Percentiles rank a stretch among this genome's conserved stretches.
Conservation (phyloP, 352 stramenopile species). For the Saprolegnia parasitica region DNA sequence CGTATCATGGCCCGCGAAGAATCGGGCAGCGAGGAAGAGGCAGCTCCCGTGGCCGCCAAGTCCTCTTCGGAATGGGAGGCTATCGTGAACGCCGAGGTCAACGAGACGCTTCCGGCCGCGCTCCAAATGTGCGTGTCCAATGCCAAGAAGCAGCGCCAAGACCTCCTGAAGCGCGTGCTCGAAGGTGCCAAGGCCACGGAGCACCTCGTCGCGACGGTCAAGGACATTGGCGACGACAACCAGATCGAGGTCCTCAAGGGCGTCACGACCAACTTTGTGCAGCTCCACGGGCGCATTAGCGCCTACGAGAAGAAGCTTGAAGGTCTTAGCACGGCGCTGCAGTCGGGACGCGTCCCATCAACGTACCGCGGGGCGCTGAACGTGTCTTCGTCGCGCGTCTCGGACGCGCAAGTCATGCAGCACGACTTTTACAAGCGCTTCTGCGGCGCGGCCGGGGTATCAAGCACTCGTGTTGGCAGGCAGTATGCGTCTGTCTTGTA, state of each 20-base stretch:
- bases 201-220: slow-evolving; percentile 60
- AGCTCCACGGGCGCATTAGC: slow-evolving; percentile 55
- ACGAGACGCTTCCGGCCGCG: slow-evolving; percentile 7
- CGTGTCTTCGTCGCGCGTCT: not conserved
- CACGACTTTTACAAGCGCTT: slow-evolving; percentile 80
- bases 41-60: not conserved
- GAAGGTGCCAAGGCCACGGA: slow-evolving; percentile 62
- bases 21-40: not conserved
- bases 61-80: slow-evolving; percentile 5
- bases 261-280: slow-evolving; percentile 62
- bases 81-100: slow-evolving; percentile 17
- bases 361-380: slow-evolving; percentile 15
- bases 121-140: slow-evolving; percentile 4
- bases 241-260: slow-evolving; percentile 54
- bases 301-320: slow-evolving; percentile 69
- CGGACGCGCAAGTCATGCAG: slow-evolving; percentile 38
- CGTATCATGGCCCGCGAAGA: not conserved
- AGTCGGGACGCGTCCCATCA: slow-evolving; percentile 42
- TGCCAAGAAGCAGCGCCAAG: slow-evolving; percentile 43
- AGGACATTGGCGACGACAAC: slow-evolving; percentile 48
- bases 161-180: slow-evolving; percentile 68
- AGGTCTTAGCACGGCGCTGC: slow-evolving; percentile 49
- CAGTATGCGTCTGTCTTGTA: slow-evolving; percentile 29
- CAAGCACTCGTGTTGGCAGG: not conserved
- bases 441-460: slow-evolving; percentile 63